A percentile compares a stretch with the other conserved stretches of the same genome.
These are phyloP conservation scores for Penicillium brasilianum DNA, from an alignment of 2,329 filamentous ascomycete species.

Conservation along the genomic window DNA sequence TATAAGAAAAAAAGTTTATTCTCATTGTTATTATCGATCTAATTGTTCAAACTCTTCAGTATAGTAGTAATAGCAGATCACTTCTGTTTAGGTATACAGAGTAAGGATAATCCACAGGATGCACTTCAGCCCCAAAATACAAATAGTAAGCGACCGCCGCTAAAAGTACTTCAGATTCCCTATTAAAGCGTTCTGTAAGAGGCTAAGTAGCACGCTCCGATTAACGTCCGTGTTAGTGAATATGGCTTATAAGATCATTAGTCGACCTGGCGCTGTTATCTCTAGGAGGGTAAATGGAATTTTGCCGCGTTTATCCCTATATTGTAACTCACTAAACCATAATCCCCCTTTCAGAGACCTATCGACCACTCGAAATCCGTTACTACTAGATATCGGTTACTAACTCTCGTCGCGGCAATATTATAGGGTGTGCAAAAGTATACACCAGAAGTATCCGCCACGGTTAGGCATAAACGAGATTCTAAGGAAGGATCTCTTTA, in stretches of 20 bases:
- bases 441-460: not conserved
- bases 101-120: not conserved
- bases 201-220: no score
- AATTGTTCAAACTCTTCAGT: not conserved
- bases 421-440: not conserved
- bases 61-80: not conserved
- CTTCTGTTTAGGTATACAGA: not conserved
- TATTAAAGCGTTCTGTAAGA: not conserved
- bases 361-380: not conserved
- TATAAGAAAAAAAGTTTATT: not conserved
- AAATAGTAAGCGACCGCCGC: not conserved
- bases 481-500: not conserved
- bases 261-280: not conserved
- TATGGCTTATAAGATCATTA: no score
- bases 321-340: not conserved
- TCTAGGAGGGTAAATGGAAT: not conserved
- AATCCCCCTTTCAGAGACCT: not conserved
- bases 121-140: not conserved
- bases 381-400: not conserved
- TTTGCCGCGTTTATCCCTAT: not conserved
- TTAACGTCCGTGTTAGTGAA: no score
- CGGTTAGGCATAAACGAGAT: not conserved
- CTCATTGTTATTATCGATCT: not conserved
- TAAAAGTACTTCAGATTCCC: not conserved
- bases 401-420: not conserved